phyloP scores from a whole-genome alignment of 1,139 yeast species.

The Zygoascus sp. region DNA sequence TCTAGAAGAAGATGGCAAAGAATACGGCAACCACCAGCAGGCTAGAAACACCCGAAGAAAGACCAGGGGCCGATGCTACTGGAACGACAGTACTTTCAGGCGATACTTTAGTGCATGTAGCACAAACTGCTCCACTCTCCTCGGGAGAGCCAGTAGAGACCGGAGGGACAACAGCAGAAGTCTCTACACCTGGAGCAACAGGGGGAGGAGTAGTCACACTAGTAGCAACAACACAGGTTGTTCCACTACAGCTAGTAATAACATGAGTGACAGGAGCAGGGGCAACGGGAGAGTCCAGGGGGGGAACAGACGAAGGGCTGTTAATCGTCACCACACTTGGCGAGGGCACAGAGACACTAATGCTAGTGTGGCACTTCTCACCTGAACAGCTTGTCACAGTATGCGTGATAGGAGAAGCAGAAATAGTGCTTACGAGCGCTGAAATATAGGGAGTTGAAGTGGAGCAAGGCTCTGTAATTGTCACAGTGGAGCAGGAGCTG shows the following conservation, averaged over 20 bases:
- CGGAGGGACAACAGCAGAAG: background rate
- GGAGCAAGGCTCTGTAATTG: background rate
- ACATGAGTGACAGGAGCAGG: background rate
- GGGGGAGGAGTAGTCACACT: background rate
- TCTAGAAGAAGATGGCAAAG: background rate
- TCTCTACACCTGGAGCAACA: conserved; percentile 4
- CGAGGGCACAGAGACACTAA: conserved; percentile 1
- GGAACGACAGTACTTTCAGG: background rate
- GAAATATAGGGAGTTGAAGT: background rate
- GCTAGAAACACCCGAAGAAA: background rate
- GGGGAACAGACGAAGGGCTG: background rate
- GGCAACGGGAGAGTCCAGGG: background rate
- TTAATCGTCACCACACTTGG: background rate
- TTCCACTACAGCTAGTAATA: conserved; percentile 3
- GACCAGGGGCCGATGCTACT: background rate
- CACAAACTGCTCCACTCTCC: background rate
- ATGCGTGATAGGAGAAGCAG: background rate
- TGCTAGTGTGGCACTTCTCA: background rate
- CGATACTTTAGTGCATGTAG: background rate
- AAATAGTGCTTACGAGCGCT: background rate
- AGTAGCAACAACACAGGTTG: background rate
- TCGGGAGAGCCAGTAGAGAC: background rate
- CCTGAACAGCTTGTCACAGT: conserved; percentile 2
- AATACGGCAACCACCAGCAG: background rate
- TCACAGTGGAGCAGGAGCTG: background rate